Evolutionary conservation across 106 monocot genomes (phyloP).

Genomic region (Apostasia ramifera): DNA sequence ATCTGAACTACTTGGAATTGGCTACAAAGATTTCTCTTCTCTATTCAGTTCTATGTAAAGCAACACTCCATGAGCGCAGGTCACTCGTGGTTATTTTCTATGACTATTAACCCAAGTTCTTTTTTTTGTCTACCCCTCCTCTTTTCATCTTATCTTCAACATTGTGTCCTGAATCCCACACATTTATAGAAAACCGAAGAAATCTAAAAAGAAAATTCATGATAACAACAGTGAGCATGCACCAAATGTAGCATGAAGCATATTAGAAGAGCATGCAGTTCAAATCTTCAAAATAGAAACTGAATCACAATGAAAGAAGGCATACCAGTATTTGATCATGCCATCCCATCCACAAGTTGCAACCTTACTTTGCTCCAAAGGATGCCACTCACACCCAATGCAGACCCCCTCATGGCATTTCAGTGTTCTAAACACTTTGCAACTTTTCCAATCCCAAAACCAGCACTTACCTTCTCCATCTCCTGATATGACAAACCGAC

Average conservation of each 20-base stretch:
- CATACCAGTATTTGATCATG: slow-evolving; percentile 93
- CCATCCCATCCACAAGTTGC: slow-evolving; percentile 99
- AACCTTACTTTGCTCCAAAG: slow-evolving; percentile 91
- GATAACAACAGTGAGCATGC: no score
- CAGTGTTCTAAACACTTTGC: slow-evolving; percentile 85
- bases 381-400: slow-evolving; percentile 96
- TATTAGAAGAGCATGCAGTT: not conserved
- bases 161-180: no score
- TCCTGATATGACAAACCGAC: slow-evolving; percentile 89
- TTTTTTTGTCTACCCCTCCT: no score
- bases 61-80: no score
- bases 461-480: slow-evolving; percentile 97
- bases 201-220: no score
- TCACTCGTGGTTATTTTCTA: no score
- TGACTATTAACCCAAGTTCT: no score
- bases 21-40: no score
- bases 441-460: slow-evolving; percentile 99
- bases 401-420: slow-evolving; percentile 89
- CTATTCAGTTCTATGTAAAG: no score
- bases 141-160: no score
- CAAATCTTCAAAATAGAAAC: slow-evolving; percentile 2
- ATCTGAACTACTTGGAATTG: no score
- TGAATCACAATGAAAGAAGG: not conserved
- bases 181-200: no score
- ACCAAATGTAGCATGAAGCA: not conserved